Evolutionary conservation across 2,329 filamentous ascomycete genomes (phyloP).

Genomic region (Colletotrichum navitas): DNA sequence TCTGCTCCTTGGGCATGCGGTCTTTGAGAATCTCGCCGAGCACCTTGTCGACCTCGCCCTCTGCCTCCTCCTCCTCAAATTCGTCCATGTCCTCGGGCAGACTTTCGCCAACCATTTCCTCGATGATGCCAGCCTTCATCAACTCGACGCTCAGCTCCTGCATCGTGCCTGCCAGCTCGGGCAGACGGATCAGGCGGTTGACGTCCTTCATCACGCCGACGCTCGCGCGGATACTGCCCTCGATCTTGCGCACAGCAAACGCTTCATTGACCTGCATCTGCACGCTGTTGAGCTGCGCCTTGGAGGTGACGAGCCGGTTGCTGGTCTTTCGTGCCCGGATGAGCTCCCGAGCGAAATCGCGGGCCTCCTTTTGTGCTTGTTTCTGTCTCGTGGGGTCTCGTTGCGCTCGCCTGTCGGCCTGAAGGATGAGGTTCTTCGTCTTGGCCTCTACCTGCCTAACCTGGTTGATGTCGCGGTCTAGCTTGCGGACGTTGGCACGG

Average conservation of each 20-base stretch:
- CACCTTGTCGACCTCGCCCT: conserved; percentile 90
- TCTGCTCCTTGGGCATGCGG: conserved; percentile 72
- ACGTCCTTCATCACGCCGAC: conserved; percentile 98
- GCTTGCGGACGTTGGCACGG: conserved; percentile 88
- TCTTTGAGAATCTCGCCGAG: conserved; percentile 91
- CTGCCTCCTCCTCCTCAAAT: conserved; percentile 79
- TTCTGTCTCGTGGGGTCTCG: conserved; percentile 82
- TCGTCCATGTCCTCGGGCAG: conserved; percentile 81
- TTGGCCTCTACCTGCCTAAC: conserved; percentile 85
- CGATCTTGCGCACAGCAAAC: conserved; percentile 94
- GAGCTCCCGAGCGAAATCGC: conserved; percentile 89
- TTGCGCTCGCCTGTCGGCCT: conserved; percentile 84
- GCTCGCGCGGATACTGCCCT: conserved; percentile 87
- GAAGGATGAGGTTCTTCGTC: conserved; percentile 86
- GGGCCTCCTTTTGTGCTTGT: conserved; percentile 85
- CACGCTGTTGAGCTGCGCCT: conserved; percentile 91
- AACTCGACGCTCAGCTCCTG: conserved; percentile 86
- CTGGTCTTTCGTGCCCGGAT: conserved; percentile 84
- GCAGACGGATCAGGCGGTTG: conserved; percentile 85
- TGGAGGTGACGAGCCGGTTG: conserved; percentile 82
- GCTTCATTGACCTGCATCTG: conserved; percentile 99
- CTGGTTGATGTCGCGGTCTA: conserved; percentile 90
- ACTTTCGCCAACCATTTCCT: conserved; percentile 94
- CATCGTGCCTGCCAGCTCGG: conserved; percentile 92
- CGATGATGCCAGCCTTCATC: conserved; percentile 95